Percentiles rank a stretch among this genome's conserved stretches.
Conservation (phyloP, 306 rosid species). For the Hippophae rhamnoides region DNA sequence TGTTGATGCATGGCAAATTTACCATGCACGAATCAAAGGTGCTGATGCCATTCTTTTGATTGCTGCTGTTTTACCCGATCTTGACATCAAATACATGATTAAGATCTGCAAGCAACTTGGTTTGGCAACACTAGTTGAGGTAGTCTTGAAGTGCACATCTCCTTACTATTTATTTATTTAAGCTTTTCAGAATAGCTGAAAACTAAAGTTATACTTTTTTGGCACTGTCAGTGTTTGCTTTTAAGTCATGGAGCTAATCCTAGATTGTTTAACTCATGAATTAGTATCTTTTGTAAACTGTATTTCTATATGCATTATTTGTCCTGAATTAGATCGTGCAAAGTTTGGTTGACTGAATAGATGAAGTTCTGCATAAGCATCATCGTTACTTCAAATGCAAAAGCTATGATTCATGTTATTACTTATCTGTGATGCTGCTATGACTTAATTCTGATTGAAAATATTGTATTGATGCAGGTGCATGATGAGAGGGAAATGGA, state of each 20-base stretch:
- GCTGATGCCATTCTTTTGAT: constrained; percentile 96
- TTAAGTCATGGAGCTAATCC: background rate
- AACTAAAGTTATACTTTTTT: background rate
- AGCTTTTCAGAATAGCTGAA: constrained; percentile 1
- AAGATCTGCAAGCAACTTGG: constrained; percentile 89
- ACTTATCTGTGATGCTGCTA: background rate
- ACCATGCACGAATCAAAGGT: constrained; percentile 81
- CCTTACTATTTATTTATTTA: constrained; percentile 8
- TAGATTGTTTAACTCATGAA: no score
- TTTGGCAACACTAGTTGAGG: constrained; percentile 79
- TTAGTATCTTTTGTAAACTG: no score
- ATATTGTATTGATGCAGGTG: constrained; percentile 40
- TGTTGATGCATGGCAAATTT: constrained; percentile 88
- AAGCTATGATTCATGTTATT: background rate
- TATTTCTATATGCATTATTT: no score
- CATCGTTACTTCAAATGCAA: no score
- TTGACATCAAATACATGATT: constrained; percentile 71
- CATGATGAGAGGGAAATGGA: constrained; percentile 87
- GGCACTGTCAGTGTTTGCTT: background rate
- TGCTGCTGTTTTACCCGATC: constrained; percentile 97
- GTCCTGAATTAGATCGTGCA: background rate
- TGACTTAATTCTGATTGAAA: background rate
- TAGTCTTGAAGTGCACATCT: constrained; percentile 5
- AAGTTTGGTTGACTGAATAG: background rate
- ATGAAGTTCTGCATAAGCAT: no score